Base-by-base conservation (phyloP, 768 basidiomycete species). In the Podaxis sp. region DNA sequence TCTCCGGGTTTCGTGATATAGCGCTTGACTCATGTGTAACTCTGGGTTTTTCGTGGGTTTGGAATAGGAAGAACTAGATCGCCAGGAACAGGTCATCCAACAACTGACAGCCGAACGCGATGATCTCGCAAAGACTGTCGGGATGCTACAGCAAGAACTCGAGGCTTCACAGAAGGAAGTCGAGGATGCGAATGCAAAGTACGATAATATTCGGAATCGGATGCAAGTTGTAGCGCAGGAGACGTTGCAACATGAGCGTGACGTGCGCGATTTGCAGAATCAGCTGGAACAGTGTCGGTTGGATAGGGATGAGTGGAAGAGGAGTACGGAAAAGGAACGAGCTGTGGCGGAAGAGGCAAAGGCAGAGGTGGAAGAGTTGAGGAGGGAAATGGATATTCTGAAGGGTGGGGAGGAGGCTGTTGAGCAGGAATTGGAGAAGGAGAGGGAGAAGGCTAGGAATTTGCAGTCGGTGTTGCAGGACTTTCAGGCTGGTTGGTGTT, bases 1-100 rank as follows among this genome's bases (percentile, higher is more conserved):
- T 41, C 22, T 61, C 19, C 49, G 17, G 17, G 57, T 49, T 59
- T 55, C 33, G 41, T 0, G 27, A n/a, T 4, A 25, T 27, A 27
- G 8, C 19, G 15, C 24, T 7, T 50, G 22, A 43, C 63, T 24
- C 37, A 19, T 6, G 22, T 43, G 11, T 63, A 27, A 17, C 40
- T 12, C 57, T 66, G 63, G 33, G 33, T 33, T 8, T 33, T 33
- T 33, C 8, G 33, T 33, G 33, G 33, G 8, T 33, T 33, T 33
- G 33, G 70, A 67, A 59, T 79, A 99, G 96, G 97, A 98, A 87
- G 97, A 98, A 82, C 89, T 99, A 47, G 97, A 98, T 80, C 84
- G 94, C 65, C 83, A 93, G 65, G 95, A 95, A 71, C 88, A 91
- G 67, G 81, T 89, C 38, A 83, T 97, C 37, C 90, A 91, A 62